Evolutionary conservation across 164 flowering plant species (phyloP), one percentile per base, ranked within the genome.

Genomic region (Chimonanthus praecox): DNA sequence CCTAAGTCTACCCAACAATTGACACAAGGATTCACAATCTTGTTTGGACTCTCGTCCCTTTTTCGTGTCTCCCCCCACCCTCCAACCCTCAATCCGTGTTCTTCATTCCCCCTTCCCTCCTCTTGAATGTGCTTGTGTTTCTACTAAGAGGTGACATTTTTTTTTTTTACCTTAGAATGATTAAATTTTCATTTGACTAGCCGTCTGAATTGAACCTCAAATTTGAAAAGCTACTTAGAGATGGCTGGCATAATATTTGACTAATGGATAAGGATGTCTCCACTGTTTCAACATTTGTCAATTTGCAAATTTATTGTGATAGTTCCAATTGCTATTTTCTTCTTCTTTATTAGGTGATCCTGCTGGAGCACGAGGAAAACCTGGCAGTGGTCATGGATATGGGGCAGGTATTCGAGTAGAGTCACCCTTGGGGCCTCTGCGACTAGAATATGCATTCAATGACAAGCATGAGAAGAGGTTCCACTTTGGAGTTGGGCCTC

Each of bases 311-410:
- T 49, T 9, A 4, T 47, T 8, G 4, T 11, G 16, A 11, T 50
- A 11, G 43, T 45, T 21, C 5, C 3, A 54, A 13, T 44, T 58
- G 18, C 4, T 50, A 13, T 50, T 65, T 47, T 68, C 16, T 43
- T 68, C 63, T n/a, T 73, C 48, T 65, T 63, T 10, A 47, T 69
- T 63, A 95, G 99, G 99, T 68, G 99, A 95, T 81, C 99, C 99
- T 69, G 99, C 98, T 46, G 98, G 98, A 65, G 97, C 98, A 69
- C 87, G 99, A 82, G 75, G 80, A 54, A 95, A 94, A 79, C 92
- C 98, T 51, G 98, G 99, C 69, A 92, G 92, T 78, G 99, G 98
- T 7, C 89, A 93, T 71, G 99, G 99, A 47, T 90, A 88, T 74
- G 97, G 97, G 58, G 76, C 88, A 47, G 98, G 99, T 64, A 84